Conservation (phyloP, 768 basidiomycete genomes). For the Lactarius trivialis region DNA sequence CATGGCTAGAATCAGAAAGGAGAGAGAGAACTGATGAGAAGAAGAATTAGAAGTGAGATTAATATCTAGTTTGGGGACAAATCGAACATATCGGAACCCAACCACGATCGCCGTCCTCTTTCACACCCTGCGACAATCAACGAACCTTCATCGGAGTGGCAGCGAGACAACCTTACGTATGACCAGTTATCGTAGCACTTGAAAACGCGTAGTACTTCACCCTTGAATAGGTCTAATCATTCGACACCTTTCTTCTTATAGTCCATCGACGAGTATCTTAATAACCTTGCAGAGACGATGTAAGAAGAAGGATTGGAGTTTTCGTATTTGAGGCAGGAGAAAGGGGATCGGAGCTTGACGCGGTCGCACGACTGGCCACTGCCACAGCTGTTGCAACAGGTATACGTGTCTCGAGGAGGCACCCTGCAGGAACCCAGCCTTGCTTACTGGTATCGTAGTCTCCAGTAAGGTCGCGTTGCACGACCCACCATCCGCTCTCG, state of each 20-base stretch:
- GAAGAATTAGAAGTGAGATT: slow-evolving; percentile 4
- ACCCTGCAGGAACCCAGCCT: slow-evolving; percentile 99
- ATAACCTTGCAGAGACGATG: slow-evolving; percentile 96
- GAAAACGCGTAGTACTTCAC: slow-evolving; percentile 84
- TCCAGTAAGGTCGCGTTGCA: slow-evolving; percentile 88
- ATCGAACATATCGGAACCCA: slow-evolving; percentile 77
- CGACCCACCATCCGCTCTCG: slow-evolving; percentile 99
- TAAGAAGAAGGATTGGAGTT: slow-evolving; percentile 83
- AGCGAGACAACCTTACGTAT: slow-evolving; percentile 47
- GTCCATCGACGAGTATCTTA: slow-evolving; percentile 93
- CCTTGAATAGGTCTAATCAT: slow-evolving; percentile 83
- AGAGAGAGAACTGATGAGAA: not conserved
- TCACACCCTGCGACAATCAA: slow-evolving; percentile 60
- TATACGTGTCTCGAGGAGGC: slow-evolving; percentile 85
- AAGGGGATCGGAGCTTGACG: slow-evolving; percentile 31
- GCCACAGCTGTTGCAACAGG: slow-evolving; percentile 85
- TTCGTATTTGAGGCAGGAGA: slow-evolving; percentile 32
- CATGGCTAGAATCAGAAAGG: slow-evolving; percentile 51
- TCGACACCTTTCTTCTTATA: slow-evolving; percentile 96
- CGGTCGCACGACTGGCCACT: slow-evolving; percentile 65
- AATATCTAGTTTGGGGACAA: not conserved
- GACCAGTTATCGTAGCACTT: slow-evolving; percentile 98
- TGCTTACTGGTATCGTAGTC: slow-evolving; percentile 74
- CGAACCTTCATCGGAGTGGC: slow-evolving; percentile 12
- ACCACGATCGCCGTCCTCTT: slow-evolving; percentile 86